phyloP scores from a whole-genome alignment of 805 yeast genomes.

The Starmerella stigmatis region DNA sequence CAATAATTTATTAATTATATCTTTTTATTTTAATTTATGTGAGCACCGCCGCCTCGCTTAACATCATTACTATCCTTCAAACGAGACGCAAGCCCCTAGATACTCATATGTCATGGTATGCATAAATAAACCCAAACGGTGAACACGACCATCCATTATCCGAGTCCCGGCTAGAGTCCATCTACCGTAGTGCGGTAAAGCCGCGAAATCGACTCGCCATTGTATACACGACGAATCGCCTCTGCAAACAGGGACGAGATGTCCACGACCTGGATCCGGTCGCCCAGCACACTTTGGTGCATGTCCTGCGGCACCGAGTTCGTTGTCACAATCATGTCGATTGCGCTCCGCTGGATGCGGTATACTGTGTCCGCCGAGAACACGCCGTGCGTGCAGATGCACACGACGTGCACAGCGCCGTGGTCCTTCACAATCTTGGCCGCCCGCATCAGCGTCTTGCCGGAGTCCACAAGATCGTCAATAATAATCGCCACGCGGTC shows the following conservation, averaged over 20 bases:
- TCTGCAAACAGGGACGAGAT: conserved; percentile 85
- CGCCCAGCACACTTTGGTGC: conserved; percentile 44
- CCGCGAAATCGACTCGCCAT: conserved; percentile 93
- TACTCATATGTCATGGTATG: too few species aligned
- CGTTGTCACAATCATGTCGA: conserved; percentile 80
- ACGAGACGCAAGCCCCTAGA: too few species aligned
- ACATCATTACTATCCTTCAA: too few species aligned
- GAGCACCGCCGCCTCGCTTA: too few species aligned
- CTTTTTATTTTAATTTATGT: background rate
- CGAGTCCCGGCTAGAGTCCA: conserved; percentile 8
- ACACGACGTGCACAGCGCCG: conserved; percentile 80
- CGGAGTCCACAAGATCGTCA: conserved; percentile 91
- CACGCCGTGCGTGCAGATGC: conserved; percentile 83
- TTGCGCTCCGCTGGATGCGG: conserved; percentile 53
- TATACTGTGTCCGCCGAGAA: conserved; percentile 84
- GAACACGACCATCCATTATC: too few species aligned
- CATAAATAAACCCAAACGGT: background rate
- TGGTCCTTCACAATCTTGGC: conserved; percentile 85
- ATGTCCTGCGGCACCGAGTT: conserved; percentile 80
- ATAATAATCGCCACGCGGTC: conserved; percentile 78
- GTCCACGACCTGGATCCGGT: conserved; percentile 68
- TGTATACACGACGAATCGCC: conserved; percentile 89
- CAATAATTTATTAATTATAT: background rate
- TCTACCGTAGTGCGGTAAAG: conserved; percentile 62
- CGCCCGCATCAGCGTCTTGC: conserved; percentile 83